Base-by-base conservation (phyloP, 2,329 filamentous ascomycete genomes). In the Aspergillus cejpii region DNA sequence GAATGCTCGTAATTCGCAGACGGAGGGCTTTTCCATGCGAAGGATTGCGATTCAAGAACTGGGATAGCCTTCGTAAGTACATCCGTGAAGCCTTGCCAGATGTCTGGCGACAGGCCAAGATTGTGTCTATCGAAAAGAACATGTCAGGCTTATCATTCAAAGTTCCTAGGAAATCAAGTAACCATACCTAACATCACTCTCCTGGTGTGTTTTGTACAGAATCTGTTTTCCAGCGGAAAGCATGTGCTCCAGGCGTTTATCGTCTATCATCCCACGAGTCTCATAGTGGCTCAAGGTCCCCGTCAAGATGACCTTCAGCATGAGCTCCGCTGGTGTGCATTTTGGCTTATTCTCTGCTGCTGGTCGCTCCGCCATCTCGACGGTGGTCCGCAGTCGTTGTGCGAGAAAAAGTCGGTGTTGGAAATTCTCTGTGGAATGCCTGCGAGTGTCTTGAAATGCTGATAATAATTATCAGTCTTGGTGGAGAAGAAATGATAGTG, bases 141-240 rank as follows among this genome's bases (percentile, higher is more conserved):
- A 31, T 28, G 47, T 50, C 15, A 49, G 27, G 45, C 19, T 47
- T 31, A 11, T 14, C 7, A 23, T 11, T 31, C 17, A 11, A 31
- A 31, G n/a, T 31, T 27, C 21, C 3, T 14, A 33, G 19, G 11
- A 14, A 15, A 17, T 12, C 23, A 19, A 38, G 19, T 15, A 31
- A 37, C 8, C 62, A 43, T 64, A 74, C 69, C 76, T 71, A 47
- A 79, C 71, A 54, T 78, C 74, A 33, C 74, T 70, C 51, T 76
- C 74, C 50, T 75, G 73, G 39, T 78, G 74, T 19, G 76, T 79
- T 48, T 75, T 75, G 53, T 78, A 75, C 15, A 82, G 62, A 38
- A 78, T 80, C 53, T 77, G 75, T 60, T 82, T 82, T 48, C 76
- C 76, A 24, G 77, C 73, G 41, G 78, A 74, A 41, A 83, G 68